Percentiles rank a stretch among this genome's conserved stretches.
These are phyloP conservation scores for Ceratobasidium sp. DNA, from an alignment of 1,284 basidiomycete species.

Conservation along the genomic window DNA sequence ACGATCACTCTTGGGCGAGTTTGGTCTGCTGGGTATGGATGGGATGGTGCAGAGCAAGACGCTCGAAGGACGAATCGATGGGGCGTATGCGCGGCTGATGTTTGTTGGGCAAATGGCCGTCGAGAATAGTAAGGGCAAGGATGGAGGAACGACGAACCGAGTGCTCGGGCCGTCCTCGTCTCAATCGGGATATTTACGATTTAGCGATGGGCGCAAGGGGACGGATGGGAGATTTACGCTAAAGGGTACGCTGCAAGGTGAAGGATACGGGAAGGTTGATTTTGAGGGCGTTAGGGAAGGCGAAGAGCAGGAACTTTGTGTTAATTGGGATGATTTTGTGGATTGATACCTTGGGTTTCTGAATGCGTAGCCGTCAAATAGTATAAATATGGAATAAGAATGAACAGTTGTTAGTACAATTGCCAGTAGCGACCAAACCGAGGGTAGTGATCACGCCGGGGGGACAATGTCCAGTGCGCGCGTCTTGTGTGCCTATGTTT, in stretches of 20 bases:
- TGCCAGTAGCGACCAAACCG: too few species aligned
- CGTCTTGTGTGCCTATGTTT: too few species aligned
- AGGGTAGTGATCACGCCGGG: too few species aligned
- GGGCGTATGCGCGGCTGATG: slow-evolving; percentile 36
- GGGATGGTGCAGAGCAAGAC: slow-evolving; percentile 33
- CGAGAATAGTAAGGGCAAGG: not conserved
- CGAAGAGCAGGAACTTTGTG: slow-evolving; percentile 29
- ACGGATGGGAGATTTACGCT: slow-evolving; percentile 24
- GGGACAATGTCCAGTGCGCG: too few species aligned
- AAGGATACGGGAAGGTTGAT: slow-evolving; percentile 30
- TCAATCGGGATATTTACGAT: slow-evolving; percentile 35
- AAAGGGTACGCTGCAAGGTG: slow-evolving; percentile 29
- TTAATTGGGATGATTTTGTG: slow-evolving; percentile 37
- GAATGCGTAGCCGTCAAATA: not conserved
- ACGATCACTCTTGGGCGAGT: slow-evolving; percentile 29
- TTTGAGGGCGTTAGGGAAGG: slow-evolving; percentile 41
- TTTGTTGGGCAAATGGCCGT: slow-evolving; percentile 38
- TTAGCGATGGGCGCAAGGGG: slow-evolving; percentile 33
- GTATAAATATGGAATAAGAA: not conserved
- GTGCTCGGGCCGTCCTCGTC: slow-evolving; percentile 30
- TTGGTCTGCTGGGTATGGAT: slow-evolving; percentile 41
- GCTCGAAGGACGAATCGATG: slow-evolving; percentile 40
- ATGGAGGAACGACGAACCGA: not conserved
- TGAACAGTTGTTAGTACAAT: not conserved
- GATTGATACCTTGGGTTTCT: slow-evolving; percentile 5